These are phyloP conservation scores for Eragrostis nindensis DNA, from an alignment of 176 grass and related monocot genomes.

Conservation along the genomic window DNA sequence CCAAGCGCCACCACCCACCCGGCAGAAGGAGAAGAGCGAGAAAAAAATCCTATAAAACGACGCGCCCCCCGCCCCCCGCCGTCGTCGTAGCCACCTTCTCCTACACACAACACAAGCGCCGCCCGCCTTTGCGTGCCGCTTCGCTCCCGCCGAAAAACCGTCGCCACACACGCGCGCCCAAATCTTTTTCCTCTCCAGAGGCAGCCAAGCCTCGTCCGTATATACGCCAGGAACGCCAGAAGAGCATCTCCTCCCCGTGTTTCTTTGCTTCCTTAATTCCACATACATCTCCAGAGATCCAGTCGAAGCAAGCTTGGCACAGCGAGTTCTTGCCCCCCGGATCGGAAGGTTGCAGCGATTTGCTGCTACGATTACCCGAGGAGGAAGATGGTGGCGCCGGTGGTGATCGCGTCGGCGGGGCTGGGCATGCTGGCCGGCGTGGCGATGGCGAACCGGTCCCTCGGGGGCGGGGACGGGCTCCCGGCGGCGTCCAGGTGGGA, in stretches of 20 bases:
- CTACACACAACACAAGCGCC: conserved; percentile 39
- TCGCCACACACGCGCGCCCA: conserved; percentile 35
- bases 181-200: conserved; percentile 30
- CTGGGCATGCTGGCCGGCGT: conserved; percentile 82
- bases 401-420: conserved; percentile 75
- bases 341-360: not conserved
- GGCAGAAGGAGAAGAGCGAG: not conserved
- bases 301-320: not conserved
- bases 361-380: not conserved
- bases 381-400: conserved; percentile 53
- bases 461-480: conserved; percentile 39
- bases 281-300: not conserved
- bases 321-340: not conserved
- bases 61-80: not conserved
- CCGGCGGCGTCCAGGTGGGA: conserved; percentile 46
- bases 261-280: not conserved
- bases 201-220: not conserved
- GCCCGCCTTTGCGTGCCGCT: too few species aligned
- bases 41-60: conserved; percentile 49
- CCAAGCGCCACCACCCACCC: not conserved
- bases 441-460: conserved; percentile 63
- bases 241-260: not conserved
- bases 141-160: too few species aligned
- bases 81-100: conserved; percentile 19
- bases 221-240: conserved; percentile 16